phyloP scores from a whole-genome alignment of 2,329 filamentous ascomycete species.

The Capronia epimyces region DNA sequence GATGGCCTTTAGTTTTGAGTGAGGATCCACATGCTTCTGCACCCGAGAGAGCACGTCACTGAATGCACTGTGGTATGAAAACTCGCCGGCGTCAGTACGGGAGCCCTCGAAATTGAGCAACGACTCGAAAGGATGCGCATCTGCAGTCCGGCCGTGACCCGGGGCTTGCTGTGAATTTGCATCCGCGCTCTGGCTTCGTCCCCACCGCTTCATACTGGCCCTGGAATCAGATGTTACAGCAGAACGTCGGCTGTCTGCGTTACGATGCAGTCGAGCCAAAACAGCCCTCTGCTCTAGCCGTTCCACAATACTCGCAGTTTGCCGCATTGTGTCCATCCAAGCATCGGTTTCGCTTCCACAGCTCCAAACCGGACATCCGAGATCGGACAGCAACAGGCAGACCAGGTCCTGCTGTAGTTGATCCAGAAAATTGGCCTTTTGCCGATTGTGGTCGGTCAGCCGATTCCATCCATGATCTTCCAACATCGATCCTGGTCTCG shows the following conservation, averaged over 20 bases:
- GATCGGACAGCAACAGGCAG: constrained; percentile 79
- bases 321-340: constrained; percentile 66
- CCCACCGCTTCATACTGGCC: neutral
- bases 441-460: constrained; percentile 56
- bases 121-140: constrained; percentile 1
- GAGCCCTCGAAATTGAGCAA: neutral
- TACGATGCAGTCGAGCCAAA: constrained; percentile 36
- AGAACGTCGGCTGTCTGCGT: neutral
- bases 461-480: constrained; percentile 27
- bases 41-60: constrained; percentile 70
- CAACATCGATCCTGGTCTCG: constrained; percentile 31
- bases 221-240: neutral
- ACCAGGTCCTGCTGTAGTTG: constrained; percentile 74
- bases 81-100: neutral
- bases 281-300: constrained; percentile 19
- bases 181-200: constrained; percentile 15
- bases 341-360: constrained; percentile 86
- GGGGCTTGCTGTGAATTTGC: neutral
- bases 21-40: constrained; percentile 81
- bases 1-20: constrained; percentile 74
- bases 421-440: constrained; percentile 70
- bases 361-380: constrained; percentile 80
- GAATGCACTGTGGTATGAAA: constrained; percentile 19
- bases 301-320: constrained; percentile 54
- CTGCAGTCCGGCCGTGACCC: neutral